Evolutionary conservation across 2,329 filamentous ascomycete species (phyloP), one percentile per base, ranked within the genome.

Genomic region (Zymoseptoria brevis): DNA sequence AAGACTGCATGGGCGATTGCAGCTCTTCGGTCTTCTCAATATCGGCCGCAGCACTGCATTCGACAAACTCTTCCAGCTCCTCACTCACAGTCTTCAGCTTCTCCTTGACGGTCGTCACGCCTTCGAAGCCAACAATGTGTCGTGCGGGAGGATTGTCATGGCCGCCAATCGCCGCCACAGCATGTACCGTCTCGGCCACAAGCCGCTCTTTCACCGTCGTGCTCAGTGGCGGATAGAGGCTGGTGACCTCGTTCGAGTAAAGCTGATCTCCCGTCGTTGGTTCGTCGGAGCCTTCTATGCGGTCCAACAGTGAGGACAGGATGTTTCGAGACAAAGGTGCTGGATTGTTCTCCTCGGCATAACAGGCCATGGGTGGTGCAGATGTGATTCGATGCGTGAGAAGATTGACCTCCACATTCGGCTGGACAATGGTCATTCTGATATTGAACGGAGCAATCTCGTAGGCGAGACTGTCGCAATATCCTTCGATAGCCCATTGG

Each of bases 51-150:
- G 88, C 81, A 69, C 91, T 96, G 24, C 91, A 87, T 68, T 96
- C 90, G 26, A 96, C 87, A 74, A 97, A 97, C 66, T 97, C 94
- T 73, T 97, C 94, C 58, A 97, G 77, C 76, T 97, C 94, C 73
- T 97, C 92, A 63, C 90, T 96, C 2, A 96, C 90, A 1, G 91
- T 96, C 77, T 95, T 96, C 58, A 99, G 78, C 76, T 97, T 97
- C 76, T 97, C 94, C 73, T 93, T 95, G 48, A 97, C 93, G 49
- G 89, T 89, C 5, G 85, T 81, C 11, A 93, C 88, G 0, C 90
- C 93, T 73, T 97, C 94, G 57, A 88, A 85, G 0, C 94, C 93
- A 1, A 97, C 92, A 68, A 97, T 96, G 72, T 97, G 93, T 30
- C 94, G 81, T 1, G 91, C 90, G 0, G 94, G 94, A 1, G 94